Evolutionary conservation across 306 rosid species (phyloP).

Genomic region (Vigna nakashimae): DNA sequence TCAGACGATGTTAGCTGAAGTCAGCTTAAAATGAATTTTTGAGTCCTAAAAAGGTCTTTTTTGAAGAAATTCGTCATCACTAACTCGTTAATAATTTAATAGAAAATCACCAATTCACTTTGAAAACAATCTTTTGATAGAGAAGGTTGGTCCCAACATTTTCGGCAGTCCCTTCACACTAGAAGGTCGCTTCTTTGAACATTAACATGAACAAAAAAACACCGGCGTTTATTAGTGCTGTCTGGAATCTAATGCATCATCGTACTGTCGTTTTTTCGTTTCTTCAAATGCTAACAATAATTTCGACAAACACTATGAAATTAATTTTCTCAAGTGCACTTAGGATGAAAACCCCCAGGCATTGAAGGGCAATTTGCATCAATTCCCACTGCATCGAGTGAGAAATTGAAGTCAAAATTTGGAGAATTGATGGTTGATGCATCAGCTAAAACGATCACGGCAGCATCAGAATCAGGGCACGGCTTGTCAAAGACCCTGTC

Average conservation of each 20-base stretch:
- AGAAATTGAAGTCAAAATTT: constrained; percentile 67
- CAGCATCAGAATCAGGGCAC: constrained; percentile 48
- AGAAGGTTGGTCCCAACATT: background rate
- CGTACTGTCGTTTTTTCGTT: too few relatives aligned
- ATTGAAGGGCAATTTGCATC: constrained; percentile 60
- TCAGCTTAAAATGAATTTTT: background rate
- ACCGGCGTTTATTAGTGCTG: background rate
- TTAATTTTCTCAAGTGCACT: constrained; percentile 3
- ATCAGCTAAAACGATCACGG: constrained; percentile 62
- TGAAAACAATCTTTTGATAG: background rate
- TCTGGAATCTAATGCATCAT: background rate
- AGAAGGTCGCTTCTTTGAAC: background rate
- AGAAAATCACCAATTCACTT: background rate
- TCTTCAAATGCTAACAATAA: constrained; percentile 1
- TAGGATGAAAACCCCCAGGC: constrained; percentile 53
- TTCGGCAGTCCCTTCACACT: background rate
- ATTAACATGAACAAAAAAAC: background rate
- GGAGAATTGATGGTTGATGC: constrained; percentile 69
- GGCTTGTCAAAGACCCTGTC: background rate
- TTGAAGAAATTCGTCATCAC: background rate
- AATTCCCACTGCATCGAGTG: constrained; percentile 55
- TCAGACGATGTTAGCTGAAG: background rate
- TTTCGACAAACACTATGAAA: background rate
- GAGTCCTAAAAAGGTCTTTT: background rate
- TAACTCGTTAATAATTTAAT: background rate